phyloP scores from a whole-genome alignment of 352 stramenopile species.

The Pythium volutum region DNA sequence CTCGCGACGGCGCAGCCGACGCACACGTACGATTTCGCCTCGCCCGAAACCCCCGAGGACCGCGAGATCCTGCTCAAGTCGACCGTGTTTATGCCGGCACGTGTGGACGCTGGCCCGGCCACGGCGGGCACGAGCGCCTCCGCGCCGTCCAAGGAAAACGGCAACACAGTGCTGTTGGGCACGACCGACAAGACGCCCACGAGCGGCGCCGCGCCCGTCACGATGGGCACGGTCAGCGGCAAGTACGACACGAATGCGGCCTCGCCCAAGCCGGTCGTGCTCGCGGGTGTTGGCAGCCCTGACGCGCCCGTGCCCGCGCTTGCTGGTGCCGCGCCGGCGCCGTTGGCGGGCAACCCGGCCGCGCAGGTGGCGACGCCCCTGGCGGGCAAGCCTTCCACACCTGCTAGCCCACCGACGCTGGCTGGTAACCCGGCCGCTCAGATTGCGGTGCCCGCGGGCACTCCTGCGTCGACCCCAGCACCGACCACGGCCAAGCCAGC shows the following conservation, averaged over 20 bases:
- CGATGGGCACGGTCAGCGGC: constrained; percentile 14
- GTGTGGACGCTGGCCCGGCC: constrained; percentile 13
- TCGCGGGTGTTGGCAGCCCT: not conserved
- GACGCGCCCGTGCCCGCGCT: not conserved
- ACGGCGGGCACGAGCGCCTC: constrained; percentile 7
- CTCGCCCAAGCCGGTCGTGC: not conserved
- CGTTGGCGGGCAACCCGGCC: not conserved
- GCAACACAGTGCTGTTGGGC: constrained; percentile 17
- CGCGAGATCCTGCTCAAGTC: constrained; percentile 22
- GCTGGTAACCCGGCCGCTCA: constrained; percentile 4
- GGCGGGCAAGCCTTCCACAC: too few relatives aligned
- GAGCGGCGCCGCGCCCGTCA: not conserved
- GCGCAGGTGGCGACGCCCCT: constrained; percentile 5
- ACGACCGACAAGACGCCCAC: not conserved
- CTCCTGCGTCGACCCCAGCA: not conserved
- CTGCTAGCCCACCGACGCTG: too few relatives aligned
- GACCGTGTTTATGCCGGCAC: constrained; percentile 21
- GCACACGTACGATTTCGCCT: constrained; percentile 17
- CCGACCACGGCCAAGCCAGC: not conserved
- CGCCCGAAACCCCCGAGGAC: constrained; percentile 1
- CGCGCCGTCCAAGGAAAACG: constrained; percentile 16
- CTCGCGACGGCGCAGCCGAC: constrained; percentile 4
- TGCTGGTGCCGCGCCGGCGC: not conserved
- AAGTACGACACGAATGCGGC: constrained; percentile 6
- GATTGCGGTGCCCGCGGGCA: not conserved